phyloP scores from a whole-genome alignment of 192 early-diverging fungal species.

The Piromyces sp. region DNA sequence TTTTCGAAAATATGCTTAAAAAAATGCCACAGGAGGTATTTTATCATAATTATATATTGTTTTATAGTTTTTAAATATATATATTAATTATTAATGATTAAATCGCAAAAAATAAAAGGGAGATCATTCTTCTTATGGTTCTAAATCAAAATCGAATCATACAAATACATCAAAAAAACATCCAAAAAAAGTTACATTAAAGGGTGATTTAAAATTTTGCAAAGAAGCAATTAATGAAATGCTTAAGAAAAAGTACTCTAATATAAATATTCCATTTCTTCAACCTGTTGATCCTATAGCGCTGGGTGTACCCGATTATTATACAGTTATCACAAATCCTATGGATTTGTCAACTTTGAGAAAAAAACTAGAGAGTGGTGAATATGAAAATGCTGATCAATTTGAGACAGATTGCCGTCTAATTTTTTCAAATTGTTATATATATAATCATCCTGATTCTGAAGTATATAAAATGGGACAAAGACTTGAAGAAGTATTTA shows the following conservation, averaged over 20 bases:
- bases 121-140: background rate
- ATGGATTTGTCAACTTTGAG: constrained; percentile 77
- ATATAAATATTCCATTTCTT: constrained; percentile 21
- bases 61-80: background rate
- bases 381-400: constrained; percentile 42
- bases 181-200: background rate
- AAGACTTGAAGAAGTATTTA: constrained; percentile 57
- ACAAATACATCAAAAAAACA: background rate
- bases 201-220: background rate
- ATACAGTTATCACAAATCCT: constrained; percentile 61
- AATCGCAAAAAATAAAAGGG: background rate
- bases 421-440: constrained; percentile 74
- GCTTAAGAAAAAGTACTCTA: background rate
- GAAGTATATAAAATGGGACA: constrained; percentile 52
- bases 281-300: constrained; percentile 75
- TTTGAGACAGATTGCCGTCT: constrained; percentile 64
- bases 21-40: constrained; percentile 12
- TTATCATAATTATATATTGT: background rate
- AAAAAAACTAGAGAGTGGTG: constrained; percentile 41
- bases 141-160: background rate
- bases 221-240: background rate
- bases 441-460: constrained; percentile 4
- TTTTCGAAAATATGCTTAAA: constrained; percentile 48
- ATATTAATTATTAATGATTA: background rate
- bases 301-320: constrained; percentile 75